These are phyloP conservation scores for Fragilaria crotonensis DNA, from an alignment of 108 stramenopile genomes.

Conservation along the genomic window DNA sequence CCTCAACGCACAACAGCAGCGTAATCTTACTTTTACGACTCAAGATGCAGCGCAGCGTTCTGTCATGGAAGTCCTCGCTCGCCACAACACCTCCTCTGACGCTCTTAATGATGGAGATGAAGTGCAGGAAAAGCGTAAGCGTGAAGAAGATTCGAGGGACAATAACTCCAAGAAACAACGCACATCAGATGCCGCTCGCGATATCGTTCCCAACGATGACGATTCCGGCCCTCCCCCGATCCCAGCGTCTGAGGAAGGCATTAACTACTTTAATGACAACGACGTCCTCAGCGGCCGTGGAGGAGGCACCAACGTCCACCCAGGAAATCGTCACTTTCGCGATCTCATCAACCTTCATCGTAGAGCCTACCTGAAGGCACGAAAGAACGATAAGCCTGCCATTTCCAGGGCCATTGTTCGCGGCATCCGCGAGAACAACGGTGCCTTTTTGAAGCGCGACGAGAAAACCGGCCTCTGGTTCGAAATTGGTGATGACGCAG, in stretches of 20 bases:
- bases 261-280: constrained; percentile 41
- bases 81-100: background rate
- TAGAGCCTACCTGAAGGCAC: constrained; percentile 26
- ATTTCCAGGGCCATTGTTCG: constrained; percentile 61
- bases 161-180: background rate
- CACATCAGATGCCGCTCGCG: too few species aligned
- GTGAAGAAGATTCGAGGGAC: background rate
- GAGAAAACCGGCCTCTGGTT: constrained; percentile 47
- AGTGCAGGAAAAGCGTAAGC: background rate
- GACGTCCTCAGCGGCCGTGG: constrained; percentile 71
- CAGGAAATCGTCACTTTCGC: constrained; percentile 51
- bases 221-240: constrained; percentile 5
- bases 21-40: background rate
- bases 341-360: constrained; percentile 28
- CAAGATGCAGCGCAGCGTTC: background rate
- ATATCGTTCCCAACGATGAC: too few species aligned
- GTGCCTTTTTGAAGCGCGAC: constrained; percentile 66
- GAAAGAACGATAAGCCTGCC: constrained; percentile 48
- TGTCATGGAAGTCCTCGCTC: background rate
- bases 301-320: constrained; percentile 46
- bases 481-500: constrained; percentile 63
- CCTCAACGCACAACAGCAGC: background rate
- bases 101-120: background rate
- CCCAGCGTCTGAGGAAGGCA: constrained; percentile 35
- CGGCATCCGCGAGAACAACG: constrained; percentile 52